phyloP scores from a whole-genome alignment of 352 stramenopile genomes.

The Globisporangium polare region DNA sequence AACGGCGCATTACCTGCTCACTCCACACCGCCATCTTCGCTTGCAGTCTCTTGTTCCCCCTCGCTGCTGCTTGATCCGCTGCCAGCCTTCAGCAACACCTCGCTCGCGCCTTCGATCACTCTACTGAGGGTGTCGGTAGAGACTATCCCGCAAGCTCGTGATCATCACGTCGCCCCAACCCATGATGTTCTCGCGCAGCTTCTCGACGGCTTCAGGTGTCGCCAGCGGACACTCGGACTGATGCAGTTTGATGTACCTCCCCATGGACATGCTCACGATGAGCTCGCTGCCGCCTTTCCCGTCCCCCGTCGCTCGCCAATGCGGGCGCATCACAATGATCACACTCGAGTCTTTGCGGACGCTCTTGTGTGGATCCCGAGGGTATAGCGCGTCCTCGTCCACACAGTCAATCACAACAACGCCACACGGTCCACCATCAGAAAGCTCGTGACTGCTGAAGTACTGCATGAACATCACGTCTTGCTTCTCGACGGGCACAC shows the following conservation, averaged over 20 bases:
- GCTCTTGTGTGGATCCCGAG: not conserved
- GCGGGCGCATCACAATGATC: slow-evolving; percentile 16
- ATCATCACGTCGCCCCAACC: slow-evolving; percentile 25
- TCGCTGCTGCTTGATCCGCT: no score
- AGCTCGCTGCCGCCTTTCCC: slow-evolving; percentile 14
- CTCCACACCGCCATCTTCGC: no score
- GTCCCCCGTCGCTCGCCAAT: slow-evolving; percentile 20
- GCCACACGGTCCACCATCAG: not conserved
- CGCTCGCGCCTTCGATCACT: no score
- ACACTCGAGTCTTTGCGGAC: not conserved
- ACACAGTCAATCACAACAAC: not conserved
- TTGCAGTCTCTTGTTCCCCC: no score
- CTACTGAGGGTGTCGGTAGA: not conserved
- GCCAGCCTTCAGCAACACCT: no score
- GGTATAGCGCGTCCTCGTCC: not conserved
- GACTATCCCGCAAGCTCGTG: slow-evolving; percentile 17
- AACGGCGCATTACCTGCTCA: no score
- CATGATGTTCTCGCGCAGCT: slow-evolving; percentile 13
- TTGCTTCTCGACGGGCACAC: slow-evolving; percentile 5
- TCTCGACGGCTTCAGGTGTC: slow-evolving; percentile 18
- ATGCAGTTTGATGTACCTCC: slow-evolving; percentile 25
- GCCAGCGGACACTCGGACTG: slow-evolving; percentile 16
- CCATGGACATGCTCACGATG: slow-evolving; percentile 22
- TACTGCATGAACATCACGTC: not conserved
- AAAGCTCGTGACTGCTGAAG: not conserved